Conservation (phyloP, 495 filamentous ascomycete genomes). For the Jackrogersella minutella region DNA sequence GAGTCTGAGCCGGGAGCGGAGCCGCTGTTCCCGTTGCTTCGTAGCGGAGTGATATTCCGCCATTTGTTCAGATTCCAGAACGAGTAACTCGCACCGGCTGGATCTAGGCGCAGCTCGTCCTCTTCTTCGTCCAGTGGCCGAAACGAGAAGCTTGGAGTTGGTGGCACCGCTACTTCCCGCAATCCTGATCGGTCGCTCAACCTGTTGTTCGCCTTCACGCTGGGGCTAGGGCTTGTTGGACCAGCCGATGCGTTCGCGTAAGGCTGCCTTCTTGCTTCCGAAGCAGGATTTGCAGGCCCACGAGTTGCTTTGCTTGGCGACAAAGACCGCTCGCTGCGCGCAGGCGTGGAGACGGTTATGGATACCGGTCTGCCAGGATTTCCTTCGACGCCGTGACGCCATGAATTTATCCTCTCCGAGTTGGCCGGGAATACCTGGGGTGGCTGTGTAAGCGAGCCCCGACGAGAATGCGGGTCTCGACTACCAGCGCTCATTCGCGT, state of each 20-base stretch:
- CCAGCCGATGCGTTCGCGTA: conserved; percentile 45
- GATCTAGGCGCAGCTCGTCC: conserved; percentile 40
- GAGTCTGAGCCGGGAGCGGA: not conserved
- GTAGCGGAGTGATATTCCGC: conserved; percentile 48
- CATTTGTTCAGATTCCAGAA: conserved; percentile 59
- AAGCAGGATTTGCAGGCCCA: conserved; percentile 51
- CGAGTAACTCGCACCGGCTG: conserved; percentile 42
- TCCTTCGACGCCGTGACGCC: conserved; percentile 79
- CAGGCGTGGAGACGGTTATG: conserved; percentile 44
- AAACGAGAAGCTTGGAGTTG: conserved; percentile 53
- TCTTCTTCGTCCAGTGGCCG: conserved; percentile 42
- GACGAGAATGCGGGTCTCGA: conserved; percentile 59
- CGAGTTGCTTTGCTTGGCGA: conserved; percentile 56
- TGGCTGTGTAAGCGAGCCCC: conserved; percentile 58
- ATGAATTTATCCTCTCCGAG: conserved; percentile 87
- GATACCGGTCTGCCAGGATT: conserved; percentile 47
- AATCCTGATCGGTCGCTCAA: conserved; percentile 20
- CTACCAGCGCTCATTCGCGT: conserved; percentile 63
- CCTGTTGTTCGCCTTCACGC: conserved; percentile 25
- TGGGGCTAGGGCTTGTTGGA: conserved; percentile 29
- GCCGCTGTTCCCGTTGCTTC: conserved; percentile 28
- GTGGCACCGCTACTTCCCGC: conserved; percentile 36
- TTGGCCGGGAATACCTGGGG: conserved; percentile 60
- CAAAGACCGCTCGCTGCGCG: conserved; percentile 57
- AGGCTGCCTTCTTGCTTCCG: conserved; percentile 51